Conservation (phyloP, 176 grass and related monocot species). For the Alloteropsis semialata region DNA sequence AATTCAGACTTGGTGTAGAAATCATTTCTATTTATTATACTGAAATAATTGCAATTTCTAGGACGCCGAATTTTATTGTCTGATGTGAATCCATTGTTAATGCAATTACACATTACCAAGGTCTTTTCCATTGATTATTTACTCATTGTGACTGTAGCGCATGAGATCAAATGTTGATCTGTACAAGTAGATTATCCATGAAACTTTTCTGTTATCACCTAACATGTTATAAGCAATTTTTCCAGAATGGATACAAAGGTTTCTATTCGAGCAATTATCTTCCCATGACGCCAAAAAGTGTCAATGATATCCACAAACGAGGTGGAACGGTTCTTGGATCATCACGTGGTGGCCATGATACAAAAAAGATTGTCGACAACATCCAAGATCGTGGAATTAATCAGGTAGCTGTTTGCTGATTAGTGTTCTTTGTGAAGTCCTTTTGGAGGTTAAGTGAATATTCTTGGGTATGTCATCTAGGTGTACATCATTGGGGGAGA, state of each 20-base stretch:
- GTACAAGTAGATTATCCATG: background rate
- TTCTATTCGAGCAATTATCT: constrained; percentile 96
- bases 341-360: constrained; percentile 97
- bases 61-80: background rate
- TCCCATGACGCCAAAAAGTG: constrained; percentile 79
- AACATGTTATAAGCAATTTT: constrained; percentile 18
- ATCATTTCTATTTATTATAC: constrained; percentile 11
- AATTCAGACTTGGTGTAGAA: background rate
- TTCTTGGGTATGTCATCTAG: constrained; percentile 32
- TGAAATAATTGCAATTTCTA: constrained; percentile 5
- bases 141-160: background rate
- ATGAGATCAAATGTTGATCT: background rate
- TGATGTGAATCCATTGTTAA: background rate
- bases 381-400: constrained; percentile 98
- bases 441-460: constrained; percentile 11
- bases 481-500: constrained; percentile 97
- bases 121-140: constrained; percentile 10
- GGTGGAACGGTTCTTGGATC: constrained; percentile 89
- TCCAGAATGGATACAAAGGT: constrained; percentile 93
- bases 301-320: constrained; percentile 95
- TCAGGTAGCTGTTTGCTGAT: constrained; percentile 54
- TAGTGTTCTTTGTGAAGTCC: background rate
- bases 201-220: background rate
- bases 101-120: background rate
- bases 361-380: constrained; percentile 89